Percentiles rank a stretch among this genome's conserved stretches.
These are phyloP conservation scores for Coniella vitis DNA, from an alignment of 2,329 filamentous ascomycete species.

Conservation along the genomic window DNA sequence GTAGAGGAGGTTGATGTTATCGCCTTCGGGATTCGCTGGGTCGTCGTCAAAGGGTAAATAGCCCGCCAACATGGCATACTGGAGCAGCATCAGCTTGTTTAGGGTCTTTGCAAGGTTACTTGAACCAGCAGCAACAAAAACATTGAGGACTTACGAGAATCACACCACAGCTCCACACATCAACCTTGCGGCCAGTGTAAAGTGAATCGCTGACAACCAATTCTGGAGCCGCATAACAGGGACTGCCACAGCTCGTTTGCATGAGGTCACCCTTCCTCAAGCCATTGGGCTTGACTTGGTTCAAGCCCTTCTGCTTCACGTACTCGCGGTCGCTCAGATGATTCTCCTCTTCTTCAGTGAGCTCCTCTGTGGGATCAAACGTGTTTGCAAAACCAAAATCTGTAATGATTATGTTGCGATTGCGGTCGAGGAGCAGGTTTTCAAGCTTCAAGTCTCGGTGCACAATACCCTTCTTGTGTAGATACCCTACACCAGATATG, in stretches of 20 bases:
- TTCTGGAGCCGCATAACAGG: constrained; percentile 95
- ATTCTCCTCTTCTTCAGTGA: constrained; percentile 84
- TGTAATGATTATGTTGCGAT: constrained; percentile 98
- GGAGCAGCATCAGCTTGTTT: constrained; percentile 16
- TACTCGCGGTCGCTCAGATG: constrained; percentile 81
- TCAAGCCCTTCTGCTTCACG: constrained; percentile 79
- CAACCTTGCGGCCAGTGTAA: constrained; percentile 95
- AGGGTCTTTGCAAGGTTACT: not conserved
- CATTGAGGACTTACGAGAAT: constrained; percentile 87
- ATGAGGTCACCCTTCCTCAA: constrained; percentile 86
- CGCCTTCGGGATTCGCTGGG: constrained; percentile 93
- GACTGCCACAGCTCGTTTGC: constrained; percentile 98
- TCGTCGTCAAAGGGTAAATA: constrained; percentile 98
- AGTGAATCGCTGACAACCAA: constrained; percentile 94
- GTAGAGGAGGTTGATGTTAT: constrained; percentile 98
- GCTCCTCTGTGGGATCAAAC: constrained; percentile 81
- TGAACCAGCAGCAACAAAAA: too few relatives aligned
- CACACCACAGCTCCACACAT: constrained; percentile 98
- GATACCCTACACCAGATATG: constrained; percentile 90
- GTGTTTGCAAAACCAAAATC: constrained; percentile 99
- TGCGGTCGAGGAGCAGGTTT: constrained; percentile 88
- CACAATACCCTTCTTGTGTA: constrained; percentile 98
- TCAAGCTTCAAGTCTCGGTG: constrained; percentile 95
- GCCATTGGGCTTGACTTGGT: constrained; percentile 68
- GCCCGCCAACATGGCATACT: constrained; percentile 98